Evolutionary conservation across 306 rosid genomes (phyloP).

Genomic region (Trifolium subterraneum): DNA sequence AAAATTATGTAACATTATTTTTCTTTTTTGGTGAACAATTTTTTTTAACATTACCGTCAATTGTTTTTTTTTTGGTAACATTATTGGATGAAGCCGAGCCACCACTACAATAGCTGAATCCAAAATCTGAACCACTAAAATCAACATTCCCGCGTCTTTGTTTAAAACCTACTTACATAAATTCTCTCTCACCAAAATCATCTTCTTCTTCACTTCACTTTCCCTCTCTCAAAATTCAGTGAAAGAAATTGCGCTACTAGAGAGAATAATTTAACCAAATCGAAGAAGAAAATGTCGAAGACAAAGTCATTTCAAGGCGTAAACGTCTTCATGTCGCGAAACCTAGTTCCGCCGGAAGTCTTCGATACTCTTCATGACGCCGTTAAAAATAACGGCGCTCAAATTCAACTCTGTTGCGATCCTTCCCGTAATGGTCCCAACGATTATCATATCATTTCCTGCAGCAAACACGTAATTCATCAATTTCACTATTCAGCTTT

Average conservation of each 20-base stretch:
- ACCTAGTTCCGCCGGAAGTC: conserved; percentile 85
- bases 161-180: background rate
- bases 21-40: too few relatives aligned
- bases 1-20: too few relatives aligned
- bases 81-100: too few relatives aligned
- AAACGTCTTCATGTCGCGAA: conserved; percentile 86
- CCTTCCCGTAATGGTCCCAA: conserved; percentile 73
- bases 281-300: conserved; percentile 56
- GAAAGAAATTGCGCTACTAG: background rate
- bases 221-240: background rate
- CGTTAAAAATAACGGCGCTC: conserved; percentile 80
- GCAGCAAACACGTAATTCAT: conserved; percentile 67
- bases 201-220: conserved; percentile 3
- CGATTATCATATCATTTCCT: conserved; percentile 84
- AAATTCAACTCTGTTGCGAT: conserved; percentile 81
- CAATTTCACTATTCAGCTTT: background rate
- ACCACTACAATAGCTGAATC: background rate
- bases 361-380: conserved; percentile 89
- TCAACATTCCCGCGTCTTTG: conserved; percentile 13
- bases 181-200: background rate
- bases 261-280: background rate
- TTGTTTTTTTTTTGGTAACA: too few relatives aligned
- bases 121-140: background rate
- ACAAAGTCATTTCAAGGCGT: conserved; percentile 73
- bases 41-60: too few relatives aligned